phyloP scores from a whole-genome alignment of 176 grass and related monocot genomes.

The Ensete ventricosum region DNA sequence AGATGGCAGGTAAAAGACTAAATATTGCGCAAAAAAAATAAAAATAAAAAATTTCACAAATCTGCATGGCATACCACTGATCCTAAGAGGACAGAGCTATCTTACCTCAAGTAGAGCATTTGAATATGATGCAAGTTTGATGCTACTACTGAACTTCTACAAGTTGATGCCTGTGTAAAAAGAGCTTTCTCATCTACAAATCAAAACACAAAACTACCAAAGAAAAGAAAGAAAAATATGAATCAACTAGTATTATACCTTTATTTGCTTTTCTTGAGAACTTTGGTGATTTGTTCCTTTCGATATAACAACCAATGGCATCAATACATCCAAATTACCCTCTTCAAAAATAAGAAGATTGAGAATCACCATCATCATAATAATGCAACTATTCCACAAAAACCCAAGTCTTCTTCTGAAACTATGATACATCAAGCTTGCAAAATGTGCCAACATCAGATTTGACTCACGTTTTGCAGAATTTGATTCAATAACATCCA shows the following conservation, averaged over 20 bases:
- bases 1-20: too few relatives aligned
- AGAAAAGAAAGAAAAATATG: background rate
- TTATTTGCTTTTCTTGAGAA: background rate
- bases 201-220: background rate
- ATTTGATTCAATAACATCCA: conserved; percentile 11
- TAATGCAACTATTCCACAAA: conserved; percentile 46
- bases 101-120: conserved; percentile 17
- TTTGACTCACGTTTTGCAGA: conserved; percentile 2
- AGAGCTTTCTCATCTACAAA: background rate
- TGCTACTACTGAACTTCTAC: conserved; percentile 26
- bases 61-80: background rate
- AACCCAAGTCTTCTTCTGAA: conserved; percentile 36
- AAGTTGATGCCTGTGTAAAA: conserved; percentile 12
- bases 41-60: background rate
- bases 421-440: conserved; percentile 33
- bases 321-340: conserved; percentile 12
- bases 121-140: conserved; percentile 12
- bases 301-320: conserved; percentile 10
- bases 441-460: conserved; percentile 48
- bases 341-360: conserved; percentile 47
- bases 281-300: conserved; percentile 10
- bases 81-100: background rate
- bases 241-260: conserved; percentile 14
- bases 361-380: conserved; percentile 48
- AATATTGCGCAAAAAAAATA: background rate